phyloP scores from a whole-genome alignment of 306 rosid genomes.

The Quercus robur region DNA sequence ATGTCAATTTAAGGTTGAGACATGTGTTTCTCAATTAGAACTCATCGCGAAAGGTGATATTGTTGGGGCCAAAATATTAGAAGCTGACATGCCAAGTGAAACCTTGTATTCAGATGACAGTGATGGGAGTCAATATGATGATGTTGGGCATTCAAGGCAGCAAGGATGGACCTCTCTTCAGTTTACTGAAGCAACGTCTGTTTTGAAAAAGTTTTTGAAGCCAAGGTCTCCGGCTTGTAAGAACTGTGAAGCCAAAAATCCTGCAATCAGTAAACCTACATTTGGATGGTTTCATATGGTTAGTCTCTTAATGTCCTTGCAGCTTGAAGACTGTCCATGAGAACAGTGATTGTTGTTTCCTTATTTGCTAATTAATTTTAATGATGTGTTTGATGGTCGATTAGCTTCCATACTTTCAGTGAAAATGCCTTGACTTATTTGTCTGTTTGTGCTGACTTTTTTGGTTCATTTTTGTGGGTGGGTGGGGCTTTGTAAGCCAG shows the following conservation, averaged over 20 bases:
- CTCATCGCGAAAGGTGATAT: conserved; percentile 65
- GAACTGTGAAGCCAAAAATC: conserved; percentile 41
- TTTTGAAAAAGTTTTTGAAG: conserved; percentile 41
- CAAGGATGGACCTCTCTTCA: conserved; percentile 77
- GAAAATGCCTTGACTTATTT: background rate
- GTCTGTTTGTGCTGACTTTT: background rate
- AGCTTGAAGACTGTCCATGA: conserved; percentile 13
- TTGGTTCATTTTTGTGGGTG: background rate
- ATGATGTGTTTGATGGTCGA: background rate
- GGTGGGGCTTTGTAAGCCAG: background rate
- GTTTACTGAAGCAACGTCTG: conserved; percentile 64
- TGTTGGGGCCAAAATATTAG: conserved; percentile 50
- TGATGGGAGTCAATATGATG: conserved; percentile 15
- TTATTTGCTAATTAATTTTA: background rate
- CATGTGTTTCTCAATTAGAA: conserved; percentile 50
- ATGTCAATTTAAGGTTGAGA: conserved; percentile 53
- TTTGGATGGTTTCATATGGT: conserved; percentile 86
- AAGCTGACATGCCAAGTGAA: conserved; percentile 20
- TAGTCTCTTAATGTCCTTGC: conserved; percentile 18
- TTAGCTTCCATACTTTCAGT: background rate
- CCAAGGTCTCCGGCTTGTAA: conserved; percentile 31
- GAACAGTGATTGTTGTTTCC: background rate
- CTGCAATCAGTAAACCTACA: conserved; percentile 60
- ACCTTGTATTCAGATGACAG: conserved; percentile 16
- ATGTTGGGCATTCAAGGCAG: conserved; percentile 23